Evolutionary conservation across 768 basidiomycete genomes (phyloP), one percentile per base, ranked within the genome.

Genomic region (Mycena pura): DNA sequence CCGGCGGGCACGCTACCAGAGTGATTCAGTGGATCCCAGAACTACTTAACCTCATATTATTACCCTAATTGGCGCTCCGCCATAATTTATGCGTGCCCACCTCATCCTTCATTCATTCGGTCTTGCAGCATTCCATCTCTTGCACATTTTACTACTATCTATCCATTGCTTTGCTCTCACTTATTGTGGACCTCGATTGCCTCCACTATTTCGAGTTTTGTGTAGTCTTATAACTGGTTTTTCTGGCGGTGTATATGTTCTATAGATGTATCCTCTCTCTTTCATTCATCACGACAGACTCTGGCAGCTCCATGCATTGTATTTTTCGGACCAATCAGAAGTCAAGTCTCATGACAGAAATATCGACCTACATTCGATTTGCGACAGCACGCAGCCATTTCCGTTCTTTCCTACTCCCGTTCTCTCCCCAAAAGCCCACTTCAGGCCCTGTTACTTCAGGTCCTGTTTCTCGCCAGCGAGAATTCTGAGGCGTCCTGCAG

Each of bases 1-100:
- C 76, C 59, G 80, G 82, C 45, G 80, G 80, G 17, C 80, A 83
- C 24, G 86, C 85, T 61, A 82, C 85, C 49, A 85, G 82, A 68
- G 84, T 92, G 78, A 82, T 91, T 60, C 84, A 86, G 54, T 93
- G 90, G 89, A 91, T 92, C 59, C 87, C 89, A 29, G 82, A 83
- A 68, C 73, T 87, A 63, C 80, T 87, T 25, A 71, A 75, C 69
- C 80, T 79, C 69, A 84, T 84, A 64, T 80, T 84, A 64, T 80
- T 85, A 51, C 77, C 79, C 73, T 63, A 57, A 56, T 62, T 39
- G 31, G n/a, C 46, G 38, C 74, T 22, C n/a, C 7, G 43, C 39
- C 21, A 21, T 45, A 51, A 48, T 56, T n/a, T 38, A 22, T 21
- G n/a, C n/a, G n/a, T n/a, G n/a, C n/a, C n/a, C n/a, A n/a, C n/a